Conservation (phyloP, 1,139 yeast species). For the Suhomyces bribrorum region DNA sequence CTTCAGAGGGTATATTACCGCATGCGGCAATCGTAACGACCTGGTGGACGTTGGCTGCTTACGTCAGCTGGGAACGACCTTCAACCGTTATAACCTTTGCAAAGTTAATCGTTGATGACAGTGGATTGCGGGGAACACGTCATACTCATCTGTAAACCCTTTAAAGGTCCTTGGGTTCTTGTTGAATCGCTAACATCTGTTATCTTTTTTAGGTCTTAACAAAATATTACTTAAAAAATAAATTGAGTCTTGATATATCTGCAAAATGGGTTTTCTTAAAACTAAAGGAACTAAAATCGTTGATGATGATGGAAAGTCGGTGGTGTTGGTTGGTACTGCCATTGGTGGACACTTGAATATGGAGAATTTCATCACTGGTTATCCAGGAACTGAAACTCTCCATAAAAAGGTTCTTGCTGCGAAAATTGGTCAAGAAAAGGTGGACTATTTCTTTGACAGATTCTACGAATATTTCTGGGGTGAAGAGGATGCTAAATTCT, state of each 20-base stretch:
- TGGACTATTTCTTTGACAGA: conserved; percentile 45
- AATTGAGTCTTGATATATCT: too few relatives aligned
- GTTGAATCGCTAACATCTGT: too few relatives aligned
- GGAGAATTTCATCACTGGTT: conserved; percentile 54
- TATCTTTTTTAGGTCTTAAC: background rate
- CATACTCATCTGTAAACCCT: too few relatives aligned
- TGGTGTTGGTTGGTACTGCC: conserved; percentile 43
- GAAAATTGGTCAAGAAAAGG: conserved; percentile 44
- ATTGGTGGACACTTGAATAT: conserved; percentile 50
- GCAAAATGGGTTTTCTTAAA: conserved; percentile 19
- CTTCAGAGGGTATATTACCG: too few relatives aligned
- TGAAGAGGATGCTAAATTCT: conserved; percentile 44
- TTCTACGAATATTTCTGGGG: conserved; percentile 52
- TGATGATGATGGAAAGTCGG: conserved; percentile 32
- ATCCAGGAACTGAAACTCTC: conserved; percentile 51
- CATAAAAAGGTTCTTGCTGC: conserved; percentile 37
- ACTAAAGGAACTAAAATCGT: conserved; percentile 43
- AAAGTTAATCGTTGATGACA: too few relatives aligned
- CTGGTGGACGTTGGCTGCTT: too few relatives aligned
- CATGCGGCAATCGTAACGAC: too few relatives aligned
- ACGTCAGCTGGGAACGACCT: too few relatives aligned
- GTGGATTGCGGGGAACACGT: too few relatives aligned
- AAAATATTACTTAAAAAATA: too few relatives aligned
- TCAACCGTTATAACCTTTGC: too few relatives aligned
- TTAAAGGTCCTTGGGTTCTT: too few relatives aligned